Percentiles rank a stretch among this genome's conserved stretches.
phyloP scores from a whole-genome alignment of 371 early-diverging fungal species.

The Apophysomyces ossiformis region DNA sequence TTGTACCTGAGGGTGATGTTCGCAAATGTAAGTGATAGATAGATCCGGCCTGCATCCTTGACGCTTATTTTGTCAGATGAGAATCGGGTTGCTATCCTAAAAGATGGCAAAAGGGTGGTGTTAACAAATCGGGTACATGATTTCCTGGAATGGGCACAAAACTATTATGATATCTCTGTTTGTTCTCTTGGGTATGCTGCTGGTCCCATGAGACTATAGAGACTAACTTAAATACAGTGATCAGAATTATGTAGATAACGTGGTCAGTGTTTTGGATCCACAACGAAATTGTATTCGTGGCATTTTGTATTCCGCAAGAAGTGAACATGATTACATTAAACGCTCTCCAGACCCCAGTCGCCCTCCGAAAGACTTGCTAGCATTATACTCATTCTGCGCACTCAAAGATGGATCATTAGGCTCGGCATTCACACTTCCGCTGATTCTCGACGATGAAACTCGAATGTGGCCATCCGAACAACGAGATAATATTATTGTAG shows the following conservation, averaged over 20 bases:
- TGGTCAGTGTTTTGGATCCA: slow-evolving; percentile 73
- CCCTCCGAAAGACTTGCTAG: slow-evolving; percentile 76
- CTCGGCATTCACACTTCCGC: slow-evolving; percentile 55
- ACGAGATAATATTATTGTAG: slow-evolving; percentile 81
- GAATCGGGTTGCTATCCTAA: slow-evolving; percentile 63
- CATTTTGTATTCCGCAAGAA: slow-evolving; percentile 73
- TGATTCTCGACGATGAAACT: slow-evolving; percentile 78
- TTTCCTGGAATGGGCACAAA: slow-evolving; percentile 78
- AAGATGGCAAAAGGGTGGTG: slow-evolving; percentile 72
- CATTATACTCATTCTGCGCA: slow-evolving; percentile 71
- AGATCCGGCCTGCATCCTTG: background rate
- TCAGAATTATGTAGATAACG: slow-evolving; percentile 77
- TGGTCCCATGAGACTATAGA: background rate
- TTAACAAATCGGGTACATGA: slow-evolving; percentile 74
- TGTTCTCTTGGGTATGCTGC: slow-evolving; percentile 74
- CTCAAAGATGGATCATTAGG: slow-evolving; percentile 54
- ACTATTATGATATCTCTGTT: slow-evolving; percentile 73
- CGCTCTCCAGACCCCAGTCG: slow-evolving; percentile 48
- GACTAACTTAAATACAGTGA: slow-evolving; percentile 34
- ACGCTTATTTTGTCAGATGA: slow-evolving; percentile 46
- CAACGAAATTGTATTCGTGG: slow-evolving; percentile 64
- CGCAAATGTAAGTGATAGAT: slow-evolving; percentile 32
- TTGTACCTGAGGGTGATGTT: slow-evolving; percentile 67
- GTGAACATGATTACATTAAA: slow-evolving; percentile 70
- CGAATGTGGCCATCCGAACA: slow-evolving; percentile 81